Conservation (phyloP, 257 asterid genomes). For the Solanum dulcamara region DNA sequence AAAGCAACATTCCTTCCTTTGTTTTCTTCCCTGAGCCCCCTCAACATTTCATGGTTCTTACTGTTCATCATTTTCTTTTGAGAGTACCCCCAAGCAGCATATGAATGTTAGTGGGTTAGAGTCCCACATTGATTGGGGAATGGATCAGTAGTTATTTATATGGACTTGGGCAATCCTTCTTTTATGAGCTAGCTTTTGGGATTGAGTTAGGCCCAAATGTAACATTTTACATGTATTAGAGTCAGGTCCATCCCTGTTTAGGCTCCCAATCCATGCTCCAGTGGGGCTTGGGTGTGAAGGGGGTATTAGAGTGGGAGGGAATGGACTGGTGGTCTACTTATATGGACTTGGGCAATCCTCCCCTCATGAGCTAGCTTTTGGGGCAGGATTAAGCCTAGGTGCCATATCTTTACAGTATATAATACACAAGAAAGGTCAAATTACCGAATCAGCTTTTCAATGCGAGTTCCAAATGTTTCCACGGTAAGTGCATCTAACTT, state of each 20-base stretch:
- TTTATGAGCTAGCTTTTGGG: neutral
- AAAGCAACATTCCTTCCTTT: neutral
- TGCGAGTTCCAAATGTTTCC: constrained; percentile 98
- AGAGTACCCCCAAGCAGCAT: neutral
- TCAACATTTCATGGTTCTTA: neutral
- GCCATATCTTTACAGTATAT: neutral
- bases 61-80: neutral
- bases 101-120: neutral
- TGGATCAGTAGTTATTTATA: neutral
- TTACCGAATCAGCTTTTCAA: constrained; percentile 90
- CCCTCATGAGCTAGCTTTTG: neutral
- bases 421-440: neutral
- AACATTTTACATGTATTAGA: neutral
- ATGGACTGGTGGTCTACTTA: neutral
- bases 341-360: neutral
- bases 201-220: neutral
- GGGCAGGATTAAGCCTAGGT: neutral
- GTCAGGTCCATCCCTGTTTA: neutral
- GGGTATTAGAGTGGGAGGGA: neutral
- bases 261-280: neutral
- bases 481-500: constrained; percentile 91
- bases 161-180: neutral
- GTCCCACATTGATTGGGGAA: neutral
- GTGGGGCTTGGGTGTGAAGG: neutral
- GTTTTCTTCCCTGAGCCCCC: neutral